Base-by-base conservation (phyloP, 2,329 filamentous ascomycete species). In the Pseudogymnoascus sp. region DNA sequence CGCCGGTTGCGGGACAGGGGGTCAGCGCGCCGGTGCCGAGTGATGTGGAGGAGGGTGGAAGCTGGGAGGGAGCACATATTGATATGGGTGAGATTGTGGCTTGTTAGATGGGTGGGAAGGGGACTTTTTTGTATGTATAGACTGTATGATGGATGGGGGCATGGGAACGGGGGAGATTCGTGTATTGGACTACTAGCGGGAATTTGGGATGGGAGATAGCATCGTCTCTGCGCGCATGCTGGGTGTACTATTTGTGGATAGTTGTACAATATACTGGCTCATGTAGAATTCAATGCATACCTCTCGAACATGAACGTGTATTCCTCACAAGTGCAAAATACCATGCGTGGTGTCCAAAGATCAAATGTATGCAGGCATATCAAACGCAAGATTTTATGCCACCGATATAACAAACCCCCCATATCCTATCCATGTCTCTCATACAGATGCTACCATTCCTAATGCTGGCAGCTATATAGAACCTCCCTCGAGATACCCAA, bases 31-130 rank as follows among this genome's bases (percentile, higher is more conserved):
- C 78, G 33, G 72, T 83, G 62, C 82, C 83, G 26, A 83, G 79
- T 68, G 80, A 80, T 66, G 78, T 73, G 67, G 74, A 76, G 64
- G 75, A 73, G 38, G 70, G 71, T 50, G 69, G 71, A 64, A 71
- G 71, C 26, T 86, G 82, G 79, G 79, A 77, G 70, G 79, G 82
- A n/a, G 79, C 82, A 64, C 76, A 82, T 73, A 75, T 86, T 63
- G 83, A 86, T 73, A 75, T 78, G 60, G 83, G 83, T 13, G 83
- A 86, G 73, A 78, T 86, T 63, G 75, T 85, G 60, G 63, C 64
- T 21, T 64, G 65, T 50, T 62, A 61, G 23, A 42, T 61, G 33
- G 57, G 40, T 62, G 62, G 35, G 57, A 64, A 44, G 33, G 35
- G 23, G 19, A n/a, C n/a, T n/a, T 13, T 44, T 62, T 61, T 47